Percentiles rank a stretch among this genome's conserved stretches.
These are phyloP conservation scores for Pythium sp. DNA, from an alignment of 352 stramenopile species.

Conservation along the genomic window DNA sequence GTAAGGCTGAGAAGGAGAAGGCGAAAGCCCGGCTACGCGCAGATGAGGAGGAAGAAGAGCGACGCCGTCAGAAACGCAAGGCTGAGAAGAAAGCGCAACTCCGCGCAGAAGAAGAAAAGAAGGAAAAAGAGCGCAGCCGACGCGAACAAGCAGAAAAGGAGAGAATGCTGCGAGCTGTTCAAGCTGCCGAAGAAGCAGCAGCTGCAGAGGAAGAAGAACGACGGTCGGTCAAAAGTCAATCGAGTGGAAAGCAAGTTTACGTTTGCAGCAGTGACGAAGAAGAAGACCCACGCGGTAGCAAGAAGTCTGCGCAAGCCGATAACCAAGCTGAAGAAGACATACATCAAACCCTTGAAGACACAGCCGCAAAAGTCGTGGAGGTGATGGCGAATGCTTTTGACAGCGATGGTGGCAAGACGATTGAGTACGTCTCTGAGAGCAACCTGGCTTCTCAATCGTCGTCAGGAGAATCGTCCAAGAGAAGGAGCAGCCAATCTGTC, in stretches of 20 bases:
- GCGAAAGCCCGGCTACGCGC: conserved; percentile 4
- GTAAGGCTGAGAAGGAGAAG: conserved; percentile 14
- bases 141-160: conserved; percentile 7
- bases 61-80: conserved; percentile 6
- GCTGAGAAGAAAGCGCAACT: conserved; percentile 9
- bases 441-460: conserved; percentile 4
- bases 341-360: conserved; percentile 17
- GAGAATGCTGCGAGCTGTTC: neutral
- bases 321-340: conserved; percentile 1
- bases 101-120: neutral
- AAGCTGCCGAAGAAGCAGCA: conserved; percentile 11
- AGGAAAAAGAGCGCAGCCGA: neutral
- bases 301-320: neutral
- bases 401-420: conserved; percentile 16
- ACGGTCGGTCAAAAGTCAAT: conserved; percentile 3
- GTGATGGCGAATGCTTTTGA: conserved; percentile 5
- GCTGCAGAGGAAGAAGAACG: conserved; percentile 7
- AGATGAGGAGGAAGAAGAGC: conserved; percentile 10
- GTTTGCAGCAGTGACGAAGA: conserved; percentile 5
- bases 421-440: conserved; percentile 18
- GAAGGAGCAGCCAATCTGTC: neutral
- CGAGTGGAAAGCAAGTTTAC: conserved; percentile 3
- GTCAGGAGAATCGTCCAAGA: neutral
- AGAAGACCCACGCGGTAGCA: neutral
- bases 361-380: conserved; percentile 7